phyloP scores from a whole-genome alignment of 2,329 filamentous ascomycete genomes.

The Apiospora kogelbergensis region DNA sequence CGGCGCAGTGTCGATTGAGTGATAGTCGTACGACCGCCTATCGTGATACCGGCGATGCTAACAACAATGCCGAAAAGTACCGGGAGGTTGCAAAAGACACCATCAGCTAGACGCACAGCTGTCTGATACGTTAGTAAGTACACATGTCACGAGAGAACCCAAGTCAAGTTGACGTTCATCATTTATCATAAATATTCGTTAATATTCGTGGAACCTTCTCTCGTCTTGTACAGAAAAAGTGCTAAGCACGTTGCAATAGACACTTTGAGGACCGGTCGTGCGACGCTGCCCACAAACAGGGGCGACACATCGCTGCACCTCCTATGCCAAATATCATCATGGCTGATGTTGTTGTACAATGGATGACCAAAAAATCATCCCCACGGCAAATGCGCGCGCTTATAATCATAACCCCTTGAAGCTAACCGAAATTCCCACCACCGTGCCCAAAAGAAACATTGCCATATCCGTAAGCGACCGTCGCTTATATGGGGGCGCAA shows the following conservation, averaged over 20 bases:
- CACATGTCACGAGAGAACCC: not conserved
- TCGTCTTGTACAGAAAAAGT: not conserved
- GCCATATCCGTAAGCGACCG: not conserved
- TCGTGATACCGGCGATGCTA: no score
- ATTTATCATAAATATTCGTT: slow-evolving; percentile 1
- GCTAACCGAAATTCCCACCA: not conserved
- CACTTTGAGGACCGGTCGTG: not conserved
- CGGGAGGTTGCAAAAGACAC: no score
- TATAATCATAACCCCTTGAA: not conserved
- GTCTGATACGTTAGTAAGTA: not conserved
- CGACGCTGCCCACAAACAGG: not conserved
- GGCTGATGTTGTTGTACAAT: not conserved
- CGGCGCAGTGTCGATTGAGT: no score
- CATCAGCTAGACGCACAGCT: no score
- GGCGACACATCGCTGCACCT: not conserved
- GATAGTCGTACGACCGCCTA: no score
- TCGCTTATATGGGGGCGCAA: not conserved
- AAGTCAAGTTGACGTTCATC: not conserved
- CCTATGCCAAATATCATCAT: not conserved
- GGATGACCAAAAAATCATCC: not conserved
- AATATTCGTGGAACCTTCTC: not conserved
- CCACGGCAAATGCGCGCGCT: not conserved
- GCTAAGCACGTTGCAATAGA: not conserved
- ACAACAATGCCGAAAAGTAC: no score
- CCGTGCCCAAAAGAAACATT: not conserved